These are phyloP conservation scores for Ceratocystis lukuohia DNA, from an alignment of 2,329 filamentous ascomycete species.

Conservation along the genomic window DNA sequence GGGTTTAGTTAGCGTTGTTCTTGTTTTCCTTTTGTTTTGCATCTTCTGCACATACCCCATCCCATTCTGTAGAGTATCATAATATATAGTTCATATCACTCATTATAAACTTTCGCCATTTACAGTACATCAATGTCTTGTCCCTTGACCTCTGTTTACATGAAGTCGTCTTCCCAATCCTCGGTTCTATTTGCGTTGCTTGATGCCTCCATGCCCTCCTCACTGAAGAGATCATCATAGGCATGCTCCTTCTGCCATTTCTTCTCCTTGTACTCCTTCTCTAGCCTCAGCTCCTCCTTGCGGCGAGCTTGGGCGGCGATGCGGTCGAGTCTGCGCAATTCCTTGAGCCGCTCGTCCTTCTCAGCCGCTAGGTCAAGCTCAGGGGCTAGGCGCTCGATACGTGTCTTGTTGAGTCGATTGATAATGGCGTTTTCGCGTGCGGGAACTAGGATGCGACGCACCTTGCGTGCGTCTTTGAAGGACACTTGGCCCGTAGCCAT, in stretches of 20 bases:
- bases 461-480: constrained; percentile 79
- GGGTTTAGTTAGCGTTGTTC: neutral
- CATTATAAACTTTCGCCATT: neutral
- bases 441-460: constrained; percentile 68
- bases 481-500: constrained; percentile 94
- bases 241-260: constrained; percentile 97
- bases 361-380: constrained; percentile 57
- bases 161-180: constrained; percentile 83
- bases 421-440: constrained; percentile 79
- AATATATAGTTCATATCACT: constrained; percentile 1
- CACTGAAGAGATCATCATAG: constrained; percentile 82
- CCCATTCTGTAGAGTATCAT: neutral
- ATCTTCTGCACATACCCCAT: neutral
- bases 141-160: constrained; percentile 39
- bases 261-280: constrained; percentile 72
- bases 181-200: constrained; percentile 77
- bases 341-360: constrained; percentile 60
- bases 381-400: constrained; percentile 64
- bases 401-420: constrained; percentile 97
- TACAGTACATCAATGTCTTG: neutral
- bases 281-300: constrained; percentile 60
- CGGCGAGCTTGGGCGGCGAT: constrained; percentile 47
- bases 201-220: constrained; percentile 60
- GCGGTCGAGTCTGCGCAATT: constrained; percentile 59
- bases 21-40: neutral